A percentile compares a stretch with the other conserved stretches of the same genome.
These are phyloP conservation scores for Ceriops decandra DNA, from an alignment of 345 rosid genomes.

Conservation along the genomic window DNA sequence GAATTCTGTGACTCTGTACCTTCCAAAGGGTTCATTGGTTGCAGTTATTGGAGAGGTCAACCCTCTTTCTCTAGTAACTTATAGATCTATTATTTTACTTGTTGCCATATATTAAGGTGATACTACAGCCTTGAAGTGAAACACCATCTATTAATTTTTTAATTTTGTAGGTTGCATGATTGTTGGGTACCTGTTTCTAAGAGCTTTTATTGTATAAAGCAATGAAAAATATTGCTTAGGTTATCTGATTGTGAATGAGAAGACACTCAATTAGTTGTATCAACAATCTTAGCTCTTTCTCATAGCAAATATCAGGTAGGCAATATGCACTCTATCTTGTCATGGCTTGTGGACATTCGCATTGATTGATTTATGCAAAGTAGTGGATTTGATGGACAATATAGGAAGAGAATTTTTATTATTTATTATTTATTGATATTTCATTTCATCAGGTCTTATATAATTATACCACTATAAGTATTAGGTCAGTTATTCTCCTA, in stretches of 20 bases:
- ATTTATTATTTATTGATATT: too few species aligned
- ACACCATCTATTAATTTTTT: background rate
- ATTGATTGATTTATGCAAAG: too few species aligned
- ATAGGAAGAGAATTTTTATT: too few species aligned
- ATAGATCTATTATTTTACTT: background rate
- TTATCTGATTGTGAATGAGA: background rate
- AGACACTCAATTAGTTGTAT: background rate
- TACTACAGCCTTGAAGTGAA: background rate
- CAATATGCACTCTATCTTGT: too few species aligned
- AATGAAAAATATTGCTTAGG: background rate
- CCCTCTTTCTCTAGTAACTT: slow-evolving; percentile 1
- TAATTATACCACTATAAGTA: too few species aligned
- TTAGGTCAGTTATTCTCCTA: too few species aligned
- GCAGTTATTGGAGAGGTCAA: slow-evolving; percentile 85
- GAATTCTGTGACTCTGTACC: slow-evolving; percentile 49
- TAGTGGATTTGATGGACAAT: too few species aligned
- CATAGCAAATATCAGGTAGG: too few species aligned
- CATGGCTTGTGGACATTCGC: too few species aligned
- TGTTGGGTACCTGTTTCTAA: background rate
- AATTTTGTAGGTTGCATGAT: background rate
- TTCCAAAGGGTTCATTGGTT: slow-evolving; percentile 65
- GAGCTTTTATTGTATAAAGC: background rate
- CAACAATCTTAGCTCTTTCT: background rate
- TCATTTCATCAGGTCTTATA: too few species aligned
- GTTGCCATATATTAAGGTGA: background rate